These are phyloP conservation scores for Pterulicium gracile DNA, from an alignment of 1,284 basidiomycete species.

Conservation along the genomic window DNA sequence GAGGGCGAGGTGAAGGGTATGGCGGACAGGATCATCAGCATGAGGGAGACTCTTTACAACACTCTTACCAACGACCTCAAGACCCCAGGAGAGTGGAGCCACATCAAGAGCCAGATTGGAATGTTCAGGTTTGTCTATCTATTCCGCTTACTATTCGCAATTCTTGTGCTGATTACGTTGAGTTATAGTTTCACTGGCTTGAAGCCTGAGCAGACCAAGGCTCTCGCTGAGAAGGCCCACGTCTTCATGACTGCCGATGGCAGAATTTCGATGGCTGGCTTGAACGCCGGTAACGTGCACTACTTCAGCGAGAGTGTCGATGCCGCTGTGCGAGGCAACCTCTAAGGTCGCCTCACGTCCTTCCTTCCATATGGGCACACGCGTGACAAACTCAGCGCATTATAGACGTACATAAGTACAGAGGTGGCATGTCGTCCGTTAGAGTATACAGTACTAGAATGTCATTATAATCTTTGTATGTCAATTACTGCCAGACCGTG, in stretches of 20 bases:
- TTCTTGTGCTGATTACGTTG: constrained; percentile 6
- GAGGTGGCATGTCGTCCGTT: no score
- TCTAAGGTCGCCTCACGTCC: no score
- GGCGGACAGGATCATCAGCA: constrained; percentile 94
- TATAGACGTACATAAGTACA: no score
- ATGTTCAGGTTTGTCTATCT: constrained; percentile 66
- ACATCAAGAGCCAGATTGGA: constrained; percentile 95
- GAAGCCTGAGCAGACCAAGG: constrained; percentile 75
- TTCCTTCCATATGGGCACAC: no score
- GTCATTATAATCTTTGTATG: no score
- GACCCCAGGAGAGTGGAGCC: constrained; percentile 92
- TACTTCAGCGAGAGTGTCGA: constrained; percentile 85
- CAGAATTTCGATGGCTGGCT: constrained; percentile 92
- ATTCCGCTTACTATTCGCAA: constrained; percentile 9
- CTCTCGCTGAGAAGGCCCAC: constrained; percentile 84
- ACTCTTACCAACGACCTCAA: constrained; percentile 70
- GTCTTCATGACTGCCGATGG: constrained; percentile 90
- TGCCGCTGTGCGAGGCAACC: constrained; percentile 71
- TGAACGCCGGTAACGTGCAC: constrained; percentile 84
- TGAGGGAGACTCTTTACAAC: constrained; percentile 83
- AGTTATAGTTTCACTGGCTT: constrained; percentile 75
- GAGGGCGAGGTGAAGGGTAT: constrained; percentile 87
- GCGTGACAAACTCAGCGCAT: no score
- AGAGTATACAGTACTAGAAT: no score
- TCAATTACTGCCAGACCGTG: no score